Base-by-base conservation (phyloP, 2,329 filamentous ascomycete species). In the Penicillium sp. region DNA sequence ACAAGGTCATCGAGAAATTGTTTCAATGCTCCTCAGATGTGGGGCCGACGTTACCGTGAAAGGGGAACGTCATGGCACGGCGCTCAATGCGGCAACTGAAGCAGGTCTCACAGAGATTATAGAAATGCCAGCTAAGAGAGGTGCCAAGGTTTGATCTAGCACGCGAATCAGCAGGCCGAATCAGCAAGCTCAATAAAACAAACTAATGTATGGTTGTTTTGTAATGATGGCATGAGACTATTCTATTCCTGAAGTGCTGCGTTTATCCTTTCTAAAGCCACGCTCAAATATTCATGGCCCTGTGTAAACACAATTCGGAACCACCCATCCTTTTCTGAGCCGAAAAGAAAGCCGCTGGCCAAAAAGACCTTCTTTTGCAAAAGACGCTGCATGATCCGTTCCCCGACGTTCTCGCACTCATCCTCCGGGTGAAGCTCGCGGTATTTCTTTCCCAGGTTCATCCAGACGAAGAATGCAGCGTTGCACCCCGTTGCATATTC, bases 391-490 rank as follows among this genome's bases (percentile, higher is more conserved):
- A 75, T 71, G 8, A 73, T 62, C 22, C 46, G 65, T 9, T 69
- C 61, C 26, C 66, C 64, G 11, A 71, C 50, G 38, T 65, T 59
- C 31, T 59, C 56, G 9, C 49, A 14, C 11, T 31, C 45, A 7
- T 56, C 44, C 4, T 55, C 59, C 0, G 67, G 62, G 24, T 69
- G 66, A 13, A 62, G 31, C 24, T 67, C 59, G 5, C 48, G 59
- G 55, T 69, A 73, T 16, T 45, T 65, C 63, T 70, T 69, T 0
- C 71, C 71, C 2, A 86, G 62, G 63, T 85, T 76, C 2, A 82
- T 66, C 74, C 79, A 85, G 2, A 85, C 59, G 62, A 85, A 86
- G 62, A 85, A 84, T 0, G 80, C 82, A 0, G 82, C 82, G 58
- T 84, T 85, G 5, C 71, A 74, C 0, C 79, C 79, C 0, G 73